Evolutionary conservation across 805 yeast species (phyloP).

Genomic region (Teunomyces cretensis): DNA sequence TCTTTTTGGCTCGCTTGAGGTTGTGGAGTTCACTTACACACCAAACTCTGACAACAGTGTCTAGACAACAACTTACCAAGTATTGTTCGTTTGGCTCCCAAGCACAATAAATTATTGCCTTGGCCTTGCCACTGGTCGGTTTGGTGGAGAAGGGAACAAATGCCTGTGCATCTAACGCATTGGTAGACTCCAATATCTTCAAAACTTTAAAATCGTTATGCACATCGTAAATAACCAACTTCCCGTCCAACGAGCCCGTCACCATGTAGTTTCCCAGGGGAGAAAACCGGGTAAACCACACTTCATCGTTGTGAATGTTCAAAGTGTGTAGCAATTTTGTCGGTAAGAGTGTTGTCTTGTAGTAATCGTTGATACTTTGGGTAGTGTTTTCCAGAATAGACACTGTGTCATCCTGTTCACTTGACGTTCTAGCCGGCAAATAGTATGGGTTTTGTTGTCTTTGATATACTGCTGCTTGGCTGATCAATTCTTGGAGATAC

Average conservation of each 20-base stretch:
- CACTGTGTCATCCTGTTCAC: conserved; percentile 1
- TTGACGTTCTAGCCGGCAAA: conserved; percentile 25
- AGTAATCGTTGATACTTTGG: conserved; percentile 1
- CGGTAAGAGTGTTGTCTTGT: conserved; percentile 39
- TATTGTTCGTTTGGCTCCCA: conserved; percentile 76
- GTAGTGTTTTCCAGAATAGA: neutral
- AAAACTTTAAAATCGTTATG: conserved; percentile 36
- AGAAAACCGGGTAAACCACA: conserved; percentile 80
- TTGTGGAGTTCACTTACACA: conserved; percentile 41
- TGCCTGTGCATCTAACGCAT: conserved; percentile 23
- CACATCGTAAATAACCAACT: conserved; percentile 66
- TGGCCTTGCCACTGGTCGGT: conserved; percentile 30
- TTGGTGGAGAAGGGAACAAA: conserved; percentile 26
- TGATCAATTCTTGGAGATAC: conserved; percentile 22
- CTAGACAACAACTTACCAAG: conserved; percentile 71
- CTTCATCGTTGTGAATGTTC: conserved; percentile 61
- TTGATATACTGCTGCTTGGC: conserved; percentile 20
- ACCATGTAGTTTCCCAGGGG: conserved; percentile 75
- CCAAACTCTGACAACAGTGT: conserved; percentile 71
- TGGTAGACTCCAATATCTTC: conserved; percentile 26
- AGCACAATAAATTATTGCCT: conserved; percentile 61
- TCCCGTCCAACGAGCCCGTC: conserved; percentile 71
- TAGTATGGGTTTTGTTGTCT: conserved; percentile 25
- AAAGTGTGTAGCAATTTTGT: conserved; percentile 46
- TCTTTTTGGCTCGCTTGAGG: conserved; percentile 12